A percentile compares a stretch with the other conserved stretches of the same genome.
phyloP scores from a whole-genome alignment of 306 rosid species.

The Phaseolus lunatus region DNA sequence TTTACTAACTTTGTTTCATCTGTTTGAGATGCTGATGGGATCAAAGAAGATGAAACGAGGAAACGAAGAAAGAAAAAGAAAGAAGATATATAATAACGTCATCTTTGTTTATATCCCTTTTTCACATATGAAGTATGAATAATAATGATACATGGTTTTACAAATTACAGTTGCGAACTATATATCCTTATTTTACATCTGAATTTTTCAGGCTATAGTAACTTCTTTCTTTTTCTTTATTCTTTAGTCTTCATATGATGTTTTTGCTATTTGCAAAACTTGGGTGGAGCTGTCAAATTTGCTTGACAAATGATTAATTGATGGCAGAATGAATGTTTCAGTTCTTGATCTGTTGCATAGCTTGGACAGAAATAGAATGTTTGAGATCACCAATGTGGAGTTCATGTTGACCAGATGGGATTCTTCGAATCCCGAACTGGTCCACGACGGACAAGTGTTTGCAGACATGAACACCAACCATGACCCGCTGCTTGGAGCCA shows the following conservation, averaged over 20 bases:
- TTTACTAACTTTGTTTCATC: no score
- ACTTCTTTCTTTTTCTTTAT: not conserved
- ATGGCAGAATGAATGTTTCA: not conserved
- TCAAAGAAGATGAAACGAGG: not conserved
- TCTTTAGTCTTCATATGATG: constrained; percentile 24
- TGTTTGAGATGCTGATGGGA: no score
- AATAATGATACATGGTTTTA: constrained; percentile 34
- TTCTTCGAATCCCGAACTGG: constrained; percentile 72
- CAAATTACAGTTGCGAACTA: constrained; percentile 45
- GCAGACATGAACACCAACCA: constrained; percentile 67
- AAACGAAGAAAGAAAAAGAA: no score
- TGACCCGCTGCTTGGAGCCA: constrained; percentile 59
- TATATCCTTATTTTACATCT: constrained; percentile 52
- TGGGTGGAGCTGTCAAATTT: constrained; percentile 34
- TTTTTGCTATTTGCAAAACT: constrained; percentile 24
- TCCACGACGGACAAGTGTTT: constrained; percentile 81
- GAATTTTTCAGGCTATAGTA: not conserved
- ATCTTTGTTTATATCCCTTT: constrained; percentile 26
- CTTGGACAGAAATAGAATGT: constrained; percentile 63
- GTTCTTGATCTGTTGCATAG: constrained; percentile 46
- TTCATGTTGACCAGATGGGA: constrained; percentile 79
- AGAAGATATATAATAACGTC: not conserved
- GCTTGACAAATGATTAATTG: constrained; percentile 25
- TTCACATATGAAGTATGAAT: constrained; percentile 34
- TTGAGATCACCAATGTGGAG: constrained; percentile 75